phyloP scores from a whole-genome alignment of 805 yeast genomes.

The Ogataea ganodermae region DNA sequence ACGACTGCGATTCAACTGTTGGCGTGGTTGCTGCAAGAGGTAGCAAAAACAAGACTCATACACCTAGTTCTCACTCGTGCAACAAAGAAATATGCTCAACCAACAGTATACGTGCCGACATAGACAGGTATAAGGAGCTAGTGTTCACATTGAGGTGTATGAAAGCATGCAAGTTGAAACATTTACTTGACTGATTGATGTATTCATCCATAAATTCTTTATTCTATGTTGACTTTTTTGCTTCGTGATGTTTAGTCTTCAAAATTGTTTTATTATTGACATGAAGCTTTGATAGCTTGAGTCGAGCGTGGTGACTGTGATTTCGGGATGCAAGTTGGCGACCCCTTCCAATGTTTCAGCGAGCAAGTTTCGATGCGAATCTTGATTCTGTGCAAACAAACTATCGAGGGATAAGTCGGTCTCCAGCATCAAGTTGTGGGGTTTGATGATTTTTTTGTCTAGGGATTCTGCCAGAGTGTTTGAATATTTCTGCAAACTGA shows the following conservation, averaged over 20 bases:
- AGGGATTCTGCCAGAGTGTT: constrained; percentile 15
- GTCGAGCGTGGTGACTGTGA: constrained; percentile 12
- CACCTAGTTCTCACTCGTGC: not conserved
- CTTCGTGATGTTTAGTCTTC: not conserved
- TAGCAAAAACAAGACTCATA: not conserved
- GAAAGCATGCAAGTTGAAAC: constrained; percentile 21
- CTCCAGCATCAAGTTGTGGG: constrained; percentile 45
- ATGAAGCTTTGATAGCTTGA: constrained; percentile 14
- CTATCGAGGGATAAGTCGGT: constrained; percentile 47
- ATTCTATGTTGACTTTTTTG: not conserved
- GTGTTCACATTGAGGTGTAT: constrained; percentile 33
- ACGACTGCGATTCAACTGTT: not conserved
- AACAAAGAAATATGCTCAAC: not conserved
- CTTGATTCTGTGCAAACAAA: constrained; percentile 13
- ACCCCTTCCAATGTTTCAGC: constrained; percentile 12
- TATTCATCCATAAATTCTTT: not conserved
- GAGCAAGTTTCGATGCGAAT: constrained; percentile 16
- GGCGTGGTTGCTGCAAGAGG: not conserved
- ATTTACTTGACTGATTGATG: not conserved
- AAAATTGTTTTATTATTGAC: not conserved
- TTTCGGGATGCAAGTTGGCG: not conserved
- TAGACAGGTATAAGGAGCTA: constrained; percentile 28
- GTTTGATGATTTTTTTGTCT: constrained; percentile 32
- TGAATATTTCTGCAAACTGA: constrained; percentile 26
- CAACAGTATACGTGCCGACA: constrained; percentile 7